Conservation (phyloP, 768 basidiomycete species). For the Myochromella boudieri region DNA sequence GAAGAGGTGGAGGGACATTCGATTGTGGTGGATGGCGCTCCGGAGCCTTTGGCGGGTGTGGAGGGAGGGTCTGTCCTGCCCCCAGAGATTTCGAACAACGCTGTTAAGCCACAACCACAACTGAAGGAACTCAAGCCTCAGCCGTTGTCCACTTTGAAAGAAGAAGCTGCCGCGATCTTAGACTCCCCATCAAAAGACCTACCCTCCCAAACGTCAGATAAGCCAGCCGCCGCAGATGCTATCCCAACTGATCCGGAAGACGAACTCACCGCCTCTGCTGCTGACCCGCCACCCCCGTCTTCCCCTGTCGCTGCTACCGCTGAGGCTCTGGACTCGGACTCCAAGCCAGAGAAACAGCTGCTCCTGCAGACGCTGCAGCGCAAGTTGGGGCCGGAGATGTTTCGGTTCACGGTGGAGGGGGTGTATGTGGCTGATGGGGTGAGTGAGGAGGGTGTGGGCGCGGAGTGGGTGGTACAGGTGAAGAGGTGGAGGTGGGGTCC, state of each 20-base stretch:
- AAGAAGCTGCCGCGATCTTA: not conserved
- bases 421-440: constrained; percentile 31
- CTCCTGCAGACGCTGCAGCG: constrained; percentile 37
- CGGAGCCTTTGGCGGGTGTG: not conserved
- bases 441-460: constrained; percentile 19
- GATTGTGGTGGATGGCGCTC: not conserved
- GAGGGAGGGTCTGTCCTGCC: not conserved
- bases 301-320: constrained; percentile 3
- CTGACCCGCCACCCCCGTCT: not conserved
- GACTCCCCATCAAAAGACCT: not conserved
- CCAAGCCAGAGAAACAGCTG: constrained; percentile 19
- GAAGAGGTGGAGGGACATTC: constrained; percentile 13
- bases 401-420: constrained; percentile 37
- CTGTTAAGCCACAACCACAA: not conserved
- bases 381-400: constrained; percentile 33
- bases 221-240: not conserved
- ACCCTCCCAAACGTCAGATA: not conserved
- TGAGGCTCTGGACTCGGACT: constrained; percentile 13
- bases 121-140: not conserved
- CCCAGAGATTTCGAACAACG: not conserved
- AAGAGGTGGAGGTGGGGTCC: constrained; percentile 42
- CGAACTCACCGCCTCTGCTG: not conserved
- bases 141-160: not conserved
- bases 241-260: not conserved
- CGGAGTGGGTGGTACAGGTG: constrained; percentile 42